phyloP scores from a whole-genome alignment of 495 filamentous ascomycete genomes.

The Pseudoneurospora amorphoporcata region DNA sequence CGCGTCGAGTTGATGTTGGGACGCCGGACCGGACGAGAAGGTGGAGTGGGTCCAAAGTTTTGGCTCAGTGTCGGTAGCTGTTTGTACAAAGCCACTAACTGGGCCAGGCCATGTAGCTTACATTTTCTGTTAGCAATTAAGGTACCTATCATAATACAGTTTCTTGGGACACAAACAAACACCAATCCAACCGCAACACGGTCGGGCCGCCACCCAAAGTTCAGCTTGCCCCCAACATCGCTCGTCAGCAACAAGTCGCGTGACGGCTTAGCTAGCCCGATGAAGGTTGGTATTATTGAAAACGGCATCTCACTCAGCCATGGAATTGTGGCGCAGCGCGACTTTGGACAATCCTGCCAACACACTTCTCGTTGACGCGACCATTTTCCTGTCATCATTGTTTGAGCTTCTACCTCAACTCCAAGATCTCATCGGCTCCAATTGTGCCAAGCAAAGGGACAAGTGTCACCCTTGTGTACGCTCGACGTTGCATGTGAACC shows the following conservation, averaged over 20 bases:
- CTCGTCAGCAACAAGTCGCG: background rate
- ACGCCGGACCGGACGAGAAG: background rate
- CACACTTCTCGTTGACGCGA: background rate
- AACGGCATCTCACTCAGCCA: background rate
- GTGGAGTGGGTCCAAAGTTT: background rate
- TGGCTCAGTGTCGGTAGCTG: background rate
- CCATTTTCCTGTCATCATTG: background rate
- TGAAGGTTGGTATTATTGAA: background rate
- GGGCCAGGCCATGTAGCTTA: background rate
- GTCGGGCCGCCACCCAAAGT: background rate
- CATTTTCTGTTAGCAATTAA: background rate
- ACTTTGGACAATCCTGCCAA: background rate
- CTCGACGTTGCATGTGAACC: background rate
- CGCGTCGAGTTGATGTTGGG: background rate
- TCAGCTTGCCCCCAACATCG: background rate
- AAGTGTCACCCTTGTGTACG: background rate
- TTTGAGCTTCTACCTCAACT: background rate
- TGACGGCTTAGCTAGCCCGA: background rate
- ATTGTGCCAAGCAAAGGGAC: background rate
- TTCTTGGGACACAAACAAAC: background rate
- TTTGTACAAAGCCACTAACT: background rate
- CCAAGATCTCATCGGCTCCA: background rate
- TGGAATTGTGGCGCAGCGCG: background rate
- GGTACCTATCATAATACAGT: background rate
- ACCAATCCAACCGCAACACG: background rate